Percentiles rank a stretch among this genome's conserved stretches.
Conservation (phyloP, 2,329 filamentous ascomycete species). For the Alternaria viburni region DNA sequence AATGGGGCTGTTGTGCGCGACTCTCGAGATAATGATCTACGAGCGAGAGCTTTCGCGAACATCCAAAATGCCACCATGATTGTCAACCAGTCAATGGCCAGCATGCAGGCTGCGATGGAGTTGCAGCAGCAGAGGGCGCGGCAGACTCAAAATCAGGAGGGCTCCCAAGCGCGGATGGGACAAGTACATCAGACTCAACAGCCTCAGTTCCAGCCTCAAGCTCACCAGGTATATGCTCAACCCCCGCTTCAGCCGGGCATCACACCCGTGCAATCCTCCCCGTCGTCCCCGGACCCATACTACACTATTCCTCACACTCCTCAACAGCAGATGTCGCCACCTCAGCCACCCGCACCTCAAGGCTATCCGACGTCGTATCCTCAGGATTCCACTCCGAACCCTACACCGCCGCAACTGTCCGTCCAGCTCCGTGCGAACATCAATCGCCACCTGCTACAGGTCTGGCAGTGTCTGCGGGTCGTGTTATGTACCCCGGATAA, state of each 20-base stretch:
- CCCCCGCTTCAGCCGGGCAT: background rate
- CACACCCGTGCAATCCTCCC: background rate
- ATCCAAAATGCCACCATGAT: background rate
- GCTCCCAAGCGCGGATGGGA: background rate
- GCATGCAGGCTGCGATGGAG: background rate
- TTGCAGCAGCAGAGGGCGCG: background rate
- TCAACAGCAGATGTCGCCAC: background rate
- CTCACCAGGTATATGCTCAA: background rate
- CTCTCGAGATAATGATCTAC: background rate
- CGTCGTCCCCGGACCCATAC: background rate
- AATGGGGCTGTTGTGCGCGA: background rate
- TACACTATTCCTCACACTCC: background rate
- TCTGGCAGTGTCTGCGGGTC: slow-evolving; percentile 1
- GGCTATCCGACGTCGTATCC: background rate
- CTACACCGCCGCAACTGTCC: background rate
- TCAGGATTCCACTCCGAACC: background rate
- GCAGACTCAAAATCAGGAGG: background rate
- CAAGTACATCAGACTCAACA: background rate
- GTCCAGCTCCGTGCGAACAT: background rate
- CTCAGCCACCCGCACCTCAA: background rate
- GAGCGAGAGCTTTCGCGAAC: background rate
- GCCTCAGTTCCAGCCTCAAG: background rate
- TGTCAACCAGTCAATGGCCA: background rate
- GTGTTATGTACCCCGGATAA: background rate
- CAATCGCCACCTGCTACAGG: background rate